Conservation (phyloP, 2,329 filamentous ascomycete genomes). For the Fusarium continuum region DNA sequence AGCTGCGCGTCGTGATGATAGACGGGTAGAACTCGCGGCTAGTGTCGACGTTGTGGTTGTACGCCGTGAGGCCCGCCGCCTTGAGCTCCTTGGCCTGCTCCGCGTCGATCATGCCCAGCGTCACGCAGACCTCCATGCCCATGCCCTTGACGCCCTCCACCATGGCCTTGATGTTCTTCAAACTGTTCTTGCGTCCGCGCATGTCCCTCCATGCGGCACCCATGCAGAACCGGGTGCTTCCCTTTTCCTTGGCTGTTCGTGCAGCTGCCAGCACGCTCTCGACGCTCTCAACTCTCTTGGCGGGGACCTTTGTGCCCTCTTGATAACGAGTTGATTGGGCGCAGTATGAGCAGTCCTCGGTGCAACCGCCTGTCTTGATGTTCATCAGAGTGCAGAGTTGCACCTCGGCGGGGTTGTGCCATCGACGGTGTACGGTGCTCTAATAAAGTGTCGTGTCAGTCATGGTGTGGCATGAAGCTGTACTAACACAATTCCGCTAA, state of each 20-base stretch:
- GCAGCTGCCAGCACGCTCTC: slow-evolving; percentile 84
- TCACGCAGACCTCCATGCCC: slow-evolving; percentile 94
- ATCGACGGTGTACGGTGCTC: slow-evolving; percentile 82
- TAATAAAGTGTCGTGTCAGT: slow-evolving; percentile 49
- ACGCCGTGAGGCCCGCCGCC: slow-evolving; percentile 84
- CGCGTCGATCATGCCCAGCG: slow-evolving; percentile 88
- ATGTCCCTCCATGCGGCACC: slow-evolving; percentile 94
- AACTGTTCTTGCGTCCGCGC: slow-evolving; percentile 84
- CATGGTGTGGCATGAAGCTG: no score
- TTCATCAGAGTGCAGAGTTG: slow-evolving; percentile 97
- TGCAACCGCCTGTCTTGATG: slow-evolving; percentile 94
- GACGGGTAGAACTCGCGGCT: slow-evolving; percentile 88
- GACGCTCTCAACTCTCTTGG: slow-evolving; percentile 81
- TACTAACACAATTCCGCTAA: slow-evolving; percentile 5
- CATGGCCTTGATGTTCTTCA: slow-evolving; percentile 89
- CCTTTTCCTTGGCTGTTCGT: slow-evolving; percentile 79
- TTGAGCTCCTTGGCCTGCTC: slow-evolving; percentile 84
- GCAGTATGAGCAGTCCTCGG: slow-evolving; percentile 93
- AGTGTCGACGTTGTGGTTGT: slow-evolving; percentile 95
- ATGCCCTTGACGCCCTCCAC: slow-evolving; percentile 80
- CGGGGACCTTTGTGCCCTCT: slow-evolving; percentile 79
- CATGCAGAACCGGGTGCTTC: slow-evolving; percentile 94
- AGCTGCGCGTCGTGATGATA: slow-evolving; percentile 85
- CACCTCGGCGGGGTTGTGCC: slow-evolving; percentile 84
- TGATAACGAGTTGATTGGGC: slow-evolving; percentile 85